A percentile compares a stretch with the other conserved stretches of the same genome.
phyloP scores from a whole-genome alignment of 345 rosid species.

The Anastatica hierochuntica region DNA sequence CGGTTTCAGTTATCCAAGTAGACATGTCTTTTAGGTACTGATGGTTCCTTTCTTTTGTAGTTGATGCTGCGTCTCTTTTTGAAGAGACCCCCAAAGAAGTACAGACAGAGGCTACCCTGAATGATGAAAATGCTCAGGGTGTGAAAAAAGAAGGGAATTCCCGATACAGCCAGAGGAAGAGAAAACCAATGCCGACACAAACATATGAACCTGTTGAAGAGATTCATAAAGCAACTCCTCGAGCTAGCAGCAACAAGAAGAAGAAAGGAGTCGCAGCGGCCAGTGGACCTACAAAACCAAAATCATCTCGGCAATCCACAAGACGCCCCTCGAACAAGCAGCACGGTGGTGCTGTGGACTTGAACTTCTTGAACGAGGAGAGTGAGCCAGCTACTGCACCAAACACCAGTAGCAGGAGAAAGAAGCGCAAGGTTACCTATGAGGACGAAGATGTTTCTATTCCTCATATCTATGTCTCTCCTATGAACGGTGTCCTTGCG shows the following conservation, averaged over 20 bases:
- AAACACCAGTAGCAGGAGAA: slow-evolving; percentile 16
- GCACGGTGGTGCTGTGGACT: slow-evolving; percentile 25
- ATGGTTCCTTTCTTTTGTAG: slow-evolving; percentile 2
- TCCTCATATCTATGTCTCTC: slow-evolving; percentile 31
- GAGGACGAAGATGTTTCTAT: slow-evolving; percentile 23
- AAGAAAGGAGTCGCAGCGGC: slow-evolving; percentile 19
- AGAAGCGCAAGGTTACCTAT: slow-evolving; percentile 6
- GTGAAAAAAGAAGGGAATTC: slow-evolving; percentile 19
- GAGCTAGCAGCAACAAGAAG: slow-evolving; percentile 29
- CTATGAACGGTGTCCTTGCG: slow-evolving; percentile 23
- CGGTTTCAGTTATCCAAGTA: neutral
- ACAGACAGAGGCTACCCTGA: neutral
- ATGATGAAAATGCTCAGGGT: slow-evolving; percentile 17
- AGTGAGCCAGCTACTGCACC: slow-evolving; percentile 17
- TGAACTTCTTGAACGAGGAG: slow-evolving; percentile 18
- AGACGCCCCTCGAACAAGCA: slow-evolving; percentile 13
- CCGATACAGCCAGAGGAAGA: slow-evolving; percentile 28
- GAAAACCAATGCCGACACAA: slow-evolving; percentile 33
- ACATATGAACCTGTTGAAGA: slow-evolving; percentile 2
- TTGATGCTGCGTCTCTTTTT: slow-evolving; percentile 27
- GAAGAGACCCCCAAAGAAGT: slow-evolving; percentile 24
- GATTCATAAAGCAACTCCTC: slow-evolving; percentile 20
- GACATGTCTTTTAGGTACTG: neutral
- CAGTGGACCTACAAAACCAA: slow-evolving; percentile 11
- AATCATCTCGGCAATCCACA: slow-evolving; percentile 28